Evolutionary conservation across 345 rosid species (phyloP).

Genomic region (Crucihimalaya himalaica): DNA sequence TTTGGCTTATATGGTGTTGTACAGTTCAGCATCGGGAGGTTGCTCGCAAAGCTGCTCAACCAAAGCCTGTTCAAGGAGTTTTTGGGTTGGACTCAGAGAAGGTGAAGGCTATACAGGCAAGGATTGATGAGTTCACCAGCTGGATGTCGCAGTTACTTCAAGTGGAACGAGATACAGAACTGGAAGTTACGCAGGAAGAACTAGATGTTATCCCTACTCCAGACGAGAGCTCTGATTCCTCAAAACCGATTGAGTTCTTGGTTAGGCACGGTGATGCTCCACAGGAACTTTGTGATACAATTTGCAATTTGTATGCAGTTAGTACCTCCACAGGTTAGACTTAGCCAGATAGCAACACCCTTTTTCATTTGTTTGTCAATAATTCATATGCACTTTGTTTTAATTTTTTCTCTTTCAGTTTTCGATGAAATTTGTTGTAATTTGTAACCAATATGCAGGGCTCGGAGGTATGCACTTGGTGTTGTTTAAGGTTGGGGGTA

Average conservation of each 20-base stretch:
- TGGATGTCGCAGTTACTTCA: slow-evolving; percentile 82
- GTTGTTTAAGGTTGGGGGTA: slow-evolving; percentile 78
- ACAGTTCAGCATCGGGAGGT: slow-evolving; percentile 88
- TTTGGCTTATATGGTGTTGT: slow-evolving; percentile 43
- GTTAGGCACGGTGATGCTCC: slow-evolving; percentile 93
- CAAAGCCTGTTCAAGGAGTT: slow-evolving; percentile 75
- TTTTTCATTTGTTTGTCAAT: neutral
- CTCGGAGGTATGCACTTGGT: slow-evolving; percentile 96
- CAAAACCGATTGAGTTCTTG: slow-evolving; percentile 87
- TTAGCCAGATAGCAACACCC: neutral
- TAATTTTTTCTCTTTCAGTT: neutral
- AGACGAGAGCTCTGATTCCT: slow-evolving; percentile 62
- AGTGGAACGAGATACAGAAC: slow-evolving; percentile 86
- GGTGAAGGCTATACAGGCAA: slow-evolving; percentile 70
- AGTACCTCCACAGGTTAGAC: slow-evolving; percentile 81
- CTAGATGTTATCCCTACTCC: slow-evolving; percentile 85
- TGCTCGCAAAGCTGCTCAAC: slow-evolving; percentile 65
- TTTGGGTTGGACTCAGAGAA: slow-evolving; percentile 77
- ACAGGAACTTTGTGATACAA: slow-evolving; percentile 95
- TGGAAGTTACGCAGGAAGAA: slow-evolving; percentile 96
- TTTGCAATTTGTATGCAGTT: slow-evolving; percentile 85
- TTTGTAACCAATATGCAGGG: slow-evolving; percentile 49
- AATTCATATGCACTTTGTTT: neutral
- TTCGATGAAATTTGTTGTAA: slow-evolving; percentile 1
- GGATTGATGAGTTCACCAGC: slow-evolving; percentile 70